Percentiles rank a stretch among this genome's conserved stretches.
Evolutionary conservation across 2,329 filamentous ascomycete species (phyloP).

Genomic region (Sarocladium brachiariae): DNA sequence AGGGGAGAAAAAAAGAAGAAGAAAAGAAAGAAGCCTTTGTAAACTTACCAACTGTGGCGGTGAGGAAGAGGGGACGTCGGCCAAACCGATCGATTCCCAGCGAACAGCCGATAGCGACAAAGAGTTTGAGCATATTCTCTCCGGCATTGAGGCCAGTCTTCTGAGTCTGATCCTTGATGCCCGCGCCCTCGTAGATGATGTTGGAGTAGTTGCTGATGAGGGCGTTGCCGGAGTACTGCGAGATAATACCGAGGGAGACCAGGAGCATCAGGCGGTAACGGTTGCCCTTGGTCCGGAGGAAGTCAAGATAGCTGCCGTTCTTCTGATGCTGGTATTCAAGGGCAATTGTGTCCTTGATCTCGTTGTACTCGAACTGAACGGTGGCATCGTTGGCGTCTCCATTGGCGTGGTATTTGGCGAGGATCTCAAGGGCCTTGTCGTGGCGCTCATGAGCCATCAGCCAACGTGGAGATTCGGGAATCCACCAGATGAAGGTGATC

Average conservation of each 20-base stretch:
- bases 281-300: constrained; percentile 12
- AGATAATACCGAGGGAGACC: constrained; percentile 17
- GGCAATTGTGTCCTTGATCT: constrained; percentile 14
- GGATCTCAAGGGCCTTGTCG: constrained; percentile 29
- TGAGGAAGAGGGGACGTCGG: constrained; percentile 30
- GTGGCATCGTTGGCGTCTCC: constrained; percentile 49
- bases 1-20: too few relatives aligned
- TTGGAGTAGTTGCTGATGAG: constrained; percentile 29
- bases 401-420: constrained; percentile 48
- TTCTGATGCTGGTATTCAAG: constrained; percentile 9
- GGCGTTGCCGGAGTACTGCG: constrained; percentile 19
- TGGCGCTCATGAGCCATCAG: constrained; percentile 31
- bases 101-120: constrained; percentile 18
- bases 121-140: constrained; percentile 22
- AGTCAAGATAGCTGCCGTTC: constrained; percentile 21
- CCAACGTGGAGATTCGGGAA: constrained; percentile 58
- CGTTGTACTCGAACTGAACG: constrained; percentile 13
- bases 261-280: constrained; percentile 14
- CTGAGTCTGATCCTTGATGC: constrained; percentile 27
- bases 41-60: constrained; percentile 22
- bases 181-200: constrained; percentile 28
- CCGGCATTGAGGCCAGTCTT: constrained; percentile 16
- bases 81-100: constrained; percentile 30
- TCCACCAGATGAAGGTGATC: constrained; percentile 42
- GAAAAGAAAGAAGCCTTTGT: too few relatives aligned